phyloP scores from a whole-genome alignment of 176 grass and related monocot species.

The Phragmites australis region DNA sequence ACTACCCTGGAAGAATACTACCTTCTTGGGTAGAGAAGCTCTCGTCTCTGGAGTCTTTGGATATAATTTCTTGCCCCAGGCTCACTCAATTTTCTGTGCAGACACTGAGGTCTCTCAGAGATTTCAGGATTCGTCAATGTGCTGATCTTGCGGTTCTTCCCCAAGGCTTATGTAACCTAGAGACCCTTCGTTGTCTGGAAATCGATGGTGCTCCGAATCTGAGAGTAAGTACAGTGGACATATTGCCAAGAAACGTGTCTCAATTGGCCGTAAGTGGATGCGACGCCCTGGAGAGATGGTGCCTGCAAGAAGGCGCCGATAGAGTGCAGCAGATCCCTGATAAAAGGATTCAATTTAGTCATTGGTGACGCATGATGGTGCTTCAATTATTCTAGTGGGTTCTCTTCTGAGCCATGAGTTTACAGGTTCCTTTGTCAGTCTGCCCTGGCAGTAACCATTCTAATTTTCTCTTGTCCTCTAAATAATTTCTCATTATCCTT shows the following conservation, averaged over 20 bases:
- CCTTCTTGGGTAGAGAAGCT: conserved; percentile 47
- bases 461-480: neutral
- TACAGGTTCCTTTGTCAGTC: neutral
- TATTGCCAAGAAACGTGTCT: conserved; percentile 27
- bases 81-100: conserved; percentile 24
- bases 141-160: conserved; percentile 30
- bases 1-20: conserved; percentile 54
- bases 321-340: conserved; percentile 13
- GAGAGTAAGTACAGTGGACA: conserved; percentile 5
- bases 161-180: conserved; percentile 20
- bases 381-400: neutral
- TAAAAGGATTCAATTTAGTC: neutral
- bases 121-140: conserved; percentile 25
- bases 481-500: neutral
- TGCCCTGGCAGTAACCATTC: neutral
- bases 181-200: conserved; percentile 11
- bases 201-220: neutral
- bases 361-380: neutral
- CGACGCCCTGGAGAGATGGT: neutral
- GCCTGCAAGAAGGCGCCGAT: conserved; percentile 12
- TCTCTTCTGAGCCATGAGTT: neutral
- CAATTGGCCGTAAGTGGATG: conserved; percentile 21
- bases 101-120: neutral
- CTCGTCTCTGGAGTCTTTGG: conserved; percentile 30
- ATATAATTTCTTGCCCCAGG: conserved; percentile 49